A percentile compares a stretch with the other conserved stretches of the same genome.
These are phyloP conservation scores for Mucor sp. DNA, from an alignment of 371 early-diverging fungal genomes.

Conservation along the genomic window DNA sequence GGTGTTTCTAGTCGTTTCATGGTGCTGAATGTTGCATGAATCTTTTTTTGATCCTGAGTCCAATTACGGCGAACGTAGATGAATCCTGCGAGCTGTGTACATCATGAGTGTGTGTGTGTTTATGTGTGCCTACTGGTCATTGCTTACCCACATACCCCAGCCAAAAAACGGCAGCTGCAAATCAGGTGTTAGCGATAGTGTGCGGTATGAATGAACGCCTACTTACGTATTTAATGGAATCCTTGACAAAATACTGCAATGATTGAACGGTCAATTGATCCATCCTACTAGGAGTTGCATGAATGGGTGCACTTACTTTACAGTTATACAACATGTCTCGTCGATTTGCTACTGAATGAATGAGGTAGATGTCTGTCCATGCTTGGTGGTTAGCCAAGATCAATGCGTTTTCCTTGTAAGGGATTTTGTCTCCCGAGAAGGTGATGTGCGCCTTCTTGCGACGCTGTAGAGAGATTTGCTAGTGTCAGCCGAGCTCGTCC, in stretches of 20 bases:
- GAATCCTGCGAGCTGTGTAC: slow-evolving; percentile 63
- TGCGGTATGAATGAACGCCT: background rate
- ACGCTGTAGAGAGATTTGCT: background rate
- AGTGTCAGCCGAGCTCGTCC: background rate
- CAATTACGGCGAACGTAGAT: slow-evolving; percentile 71
- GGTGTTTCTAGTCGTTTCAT: slow-evolving; percentile 63
- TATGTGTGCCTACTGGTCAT: background rate
- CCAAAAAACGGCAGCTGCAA: slow-evolving; percentile 61
- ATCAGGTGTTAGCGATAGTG: background rate
- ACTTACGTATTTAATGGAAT: slow-evolving; percentile 68
- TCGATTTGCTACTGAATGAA: slow-evolving; percentile 65
- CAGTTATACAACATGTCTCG: slow-evolving; percentile 66
- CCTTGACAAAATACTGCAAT: slow-evolving; percentile 74
- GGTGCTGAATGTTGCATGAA: slow-evolving; percentile 58
- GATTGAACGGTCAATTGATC: background rate
- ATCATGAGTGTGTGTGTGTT: background rate
- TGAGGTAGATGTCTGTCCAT: slow-evolving; percentile 67
- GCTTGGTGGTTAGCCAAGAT: slow-evolving; percentile 69
- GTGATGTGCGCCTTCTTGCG: slow-evolving; percentile 64
- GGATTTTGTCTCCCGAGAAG: slow-evolving; percentile 66
- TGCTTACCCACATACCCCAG: slow-evolving; percentile 64
- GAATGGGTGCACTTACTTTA: slow-evolving; percentile 48
- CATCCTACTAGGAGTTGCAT: background rate
- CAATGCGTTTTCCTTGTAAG: slow-evolving; percentile 58
- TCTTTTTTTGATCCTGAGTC: slow-evolving; percentile 64